Percentiles rank a stretch among this genome's conserved stretches.
These are phyloP conservation scores for Petunia secreta DNA, from an alignment of 257 asterid species.

Conservation along the genomic window DNA sequence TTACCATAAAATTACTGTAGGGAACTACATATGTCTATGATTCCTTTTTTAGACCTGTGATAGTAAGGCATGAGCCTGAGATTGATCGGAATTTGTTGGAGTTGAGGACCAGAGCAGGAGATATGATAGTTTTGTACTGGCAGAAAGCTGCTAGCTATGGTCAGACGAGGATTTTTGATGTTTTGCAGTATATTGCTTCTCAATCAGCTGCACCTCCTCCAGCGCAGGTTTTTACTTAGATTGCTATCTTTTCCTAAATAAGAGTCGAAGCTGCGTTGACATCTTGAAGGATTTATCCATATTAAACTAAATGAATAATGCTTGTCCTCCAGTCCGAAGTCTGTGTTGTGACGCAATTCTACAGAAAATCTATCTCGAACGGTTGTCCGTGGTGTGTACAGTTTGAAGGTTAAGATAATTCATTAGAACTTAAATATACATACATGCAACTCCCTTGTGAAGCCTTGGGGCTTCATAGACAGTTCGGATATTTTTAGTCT, in stretches of 20 bases:
- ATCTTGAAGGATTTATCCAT: not conserved
- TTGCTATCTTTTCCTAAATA: not conserved
- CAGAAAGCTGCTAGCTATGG: slow-evolving; percentile 66
- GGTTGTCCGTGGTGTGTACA: not conserved
- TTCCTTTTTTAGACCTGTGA: slow-evolving; percentile 85
- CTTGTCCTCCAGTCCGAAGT: not conserved
- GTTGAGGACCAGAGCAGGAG: slow-evolving; percentile 81
- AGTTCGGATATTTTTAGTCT: not conserved
- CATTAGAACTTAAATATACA: not conserved
- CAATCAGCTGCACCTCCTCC: slow-evolving; percentile 67
- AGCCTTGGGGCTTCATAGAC: slow-evolving; percentile 2
- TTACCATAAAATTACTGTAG: slow-evolving; percentile 48
- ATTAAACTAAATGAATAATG: not conserved
- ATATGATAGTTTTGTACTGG: slow-evolving; percentile 63
- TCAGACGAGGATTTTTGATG: slow-evolving; percentile 80
- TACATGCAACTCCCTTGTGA: not conserved
- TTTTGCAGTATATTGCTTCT: slow-evolving; percentile 82
- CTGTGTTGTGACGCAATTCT: not conserved
- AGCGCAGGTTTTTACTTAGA: slow-evolving; percentile 58
- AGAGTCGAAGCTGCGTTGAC: not conserved
- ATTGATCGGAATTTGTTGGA: slow-evolving; percentile 85
- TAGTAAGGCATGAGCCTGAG: slow-evolving; percentile 83
- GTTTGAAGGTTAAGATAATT: not conserved
- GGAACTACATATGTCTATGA: slow-evolving; percentile 91
- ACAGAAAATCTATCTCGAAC: not conserved